Base-by-base conservation (phyloP, 2,329 filamentous ascomycete genomes). In the Ophiognomonia clavigignenti-juglandacearum region DNA sequence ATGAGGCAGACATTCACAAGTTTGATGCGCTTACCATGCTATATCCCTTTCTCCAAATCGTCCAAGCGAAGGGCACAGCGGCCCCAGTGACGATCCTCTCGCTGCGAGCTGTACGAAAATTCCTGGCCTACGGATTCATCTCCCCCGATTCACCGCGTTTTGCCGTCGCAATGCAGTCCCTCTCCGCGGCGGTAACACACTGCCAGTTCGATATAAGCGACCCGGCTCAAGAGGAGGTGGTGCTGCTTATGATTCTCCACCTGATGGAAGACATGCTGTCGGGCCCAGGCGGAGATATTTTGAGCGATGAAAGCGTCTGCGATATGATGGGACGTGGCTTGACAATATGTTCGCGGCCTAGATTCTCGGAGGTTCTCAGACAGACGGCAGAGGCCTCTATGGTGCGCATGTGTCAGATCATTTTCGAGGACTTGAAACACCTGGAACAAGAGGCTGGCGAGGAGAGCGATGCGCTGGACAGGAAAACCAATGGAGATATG, bases 261-360 rank as follows among this genome's bases (percentile, higher is more conserved):
- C 77, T 98, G 39, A 98, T 98, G 93, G 93, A 98, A 67, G 88
- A 90, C 60, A 96, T 98, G 86, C 85, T 98, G 59, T 95, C 91
- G 14, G 88, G 93, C 0, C 88, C 91, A 0, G 90, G 92, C 24
- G 93, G 93, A 31, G 86, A 95, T 55, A 81, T 97, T 10, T 73
- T 98, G n/a, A 95, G 92, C 49, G 93, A 98, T 59, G 92, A 97
- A 69, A 97, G 92, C 61, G 90, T 98, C 10, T 98, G 95, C 63
- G 90, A 96, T 64, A 97, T 98, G 90, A 97, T 98, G 92, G 93
- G 96, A 64, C 92, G 90, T 2, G 93, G 92, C 1, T 69, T 98
- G 55, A 96, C 90, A 61, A 97, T 98, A 73, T 98, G 93, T 72
- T 98, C 92, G 54, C 91, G 97, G 61, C 82, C 88, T 46, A 82